Base-by-base conservation (phyloP, 345 rosid genomes). In the Brassica napus region DNA sequence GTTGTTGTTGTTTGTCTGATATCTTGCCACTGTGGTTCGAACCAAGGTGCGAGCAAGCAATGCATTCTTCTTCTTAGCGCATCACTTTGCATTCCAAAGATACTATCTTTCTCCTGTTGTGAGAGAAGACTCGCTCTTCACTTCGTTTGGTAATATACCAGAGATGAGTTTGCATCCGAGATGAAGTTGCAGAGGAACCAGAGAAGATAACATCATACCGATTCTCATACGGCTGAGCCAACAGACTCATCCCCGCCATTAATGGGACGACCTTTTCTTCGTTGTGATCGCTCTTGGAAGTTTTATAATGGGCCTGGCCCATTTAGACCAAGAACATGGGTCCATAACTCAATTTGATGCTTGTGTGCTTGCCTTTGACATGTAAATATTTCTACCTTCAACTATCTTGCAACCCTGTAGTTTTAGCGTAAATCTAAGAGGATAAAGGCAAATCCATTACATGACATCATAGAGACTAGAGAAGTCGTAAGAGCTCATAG, bases 21-120 rank as follows among this genome's bases (percentile, higher is more conserved):
- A 92, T 90, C 96, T 88, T 37, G 95, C 90, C 70, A 91, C 79
- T 55, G 91, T 88, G 59, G 94, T 89, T 68, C 94, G 91, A 70
- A 89, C 90, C 84, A 91, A 77, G 55, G 85, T 81, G 42, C 90
- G 94, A 47, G 94, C 91, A 47, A 94, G 87, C 67, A 94, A 64
- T 9, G 90, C 92, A 42, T 49, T 73, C 69, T 86, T 73, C 82
- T 89, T 93, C 81, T 77, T 86, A 86, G 86, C 55, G 73, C 84
- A 16, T 87, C 87, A 37, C 89, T 90, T 11, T 72, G 76, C 83
- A 87, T 72, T 18, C 78, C 39, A 26, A 75, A 37, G 72, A 93
- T 80, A 65, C 68, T 68, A 69, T 86, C 84, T 73, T 82, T 89
- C 90, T 93, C 97, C 8, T 65, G n/a, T n/a, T 90, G 91, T 18